Evolutionary conservation across 331 rosid genomes (phyloP).

Genomic region (Cucumis variabilis): DNA sequence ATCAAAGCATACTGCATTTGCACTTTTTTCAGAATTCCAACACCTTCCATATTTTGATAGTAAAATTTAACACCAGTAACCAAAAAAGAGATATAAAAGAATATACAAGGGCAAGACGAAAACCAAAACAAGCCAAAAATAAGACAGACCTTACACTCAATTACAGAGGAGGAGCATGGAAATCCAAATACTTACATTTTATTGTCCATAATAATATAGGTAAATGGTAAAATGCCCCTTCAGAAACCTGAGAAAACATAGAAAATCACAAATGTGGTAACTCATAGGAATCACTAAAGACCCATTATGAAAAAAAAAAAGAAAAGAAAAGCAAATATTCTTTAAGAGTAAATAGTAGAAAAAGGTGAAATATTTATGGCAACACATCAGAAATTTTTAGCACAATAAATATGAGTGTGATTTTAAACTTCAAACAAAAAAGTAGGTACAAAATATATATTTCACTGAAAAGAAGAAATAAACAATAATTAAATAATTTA

Average conservation of each 20-base stretch:
- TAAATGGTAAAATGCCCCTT: slow-evolving; percentile 80
- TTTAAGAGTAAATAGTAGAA: slow-evolving; percentile 3
- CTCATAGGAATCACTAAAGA: slow-evolving; percentile 20
- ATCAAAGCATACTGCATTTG: too few species aligned
- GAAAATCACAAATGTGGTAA: not conserved
- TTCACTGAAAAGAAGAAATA: not conserved
- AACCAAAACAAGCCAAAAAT: too few species aligned
- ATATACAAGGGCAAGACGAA: too few species aligned
- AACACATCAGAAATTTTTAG: not conserved
- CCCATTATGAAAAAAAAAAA: not conserved
- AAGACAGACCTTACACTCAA: too few species aligned
- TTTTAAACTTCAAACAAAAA: not conserved
- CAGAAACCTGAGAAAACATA: slow-evolving; percentile 62
- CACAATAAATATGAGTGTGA: not conserved
- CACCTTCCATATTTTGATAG: too few species aligned
- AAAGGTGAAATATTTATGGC: not conserved
- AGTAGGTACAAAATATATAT: not conserved
- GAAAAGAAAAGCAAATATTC: not conserved
- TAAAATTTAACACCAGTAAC: too few species aligned
- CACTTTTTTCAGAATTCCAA: too few species aligned
- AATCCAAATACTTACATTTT: slow-evolving; percentile 45
- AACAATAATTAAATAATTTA: not conserved
- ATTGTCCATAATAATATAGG: slow-evolving; percentile 67
- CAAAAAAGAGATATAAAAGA: too few species aligned
- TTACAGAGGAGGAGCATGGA: slow-evolving; percentile 4